Percentiles rank a stretch among this genome's conserved stretches.
Conservation (phyloP, 106 monocot species). For the Apostasia ramifera region DNA sequence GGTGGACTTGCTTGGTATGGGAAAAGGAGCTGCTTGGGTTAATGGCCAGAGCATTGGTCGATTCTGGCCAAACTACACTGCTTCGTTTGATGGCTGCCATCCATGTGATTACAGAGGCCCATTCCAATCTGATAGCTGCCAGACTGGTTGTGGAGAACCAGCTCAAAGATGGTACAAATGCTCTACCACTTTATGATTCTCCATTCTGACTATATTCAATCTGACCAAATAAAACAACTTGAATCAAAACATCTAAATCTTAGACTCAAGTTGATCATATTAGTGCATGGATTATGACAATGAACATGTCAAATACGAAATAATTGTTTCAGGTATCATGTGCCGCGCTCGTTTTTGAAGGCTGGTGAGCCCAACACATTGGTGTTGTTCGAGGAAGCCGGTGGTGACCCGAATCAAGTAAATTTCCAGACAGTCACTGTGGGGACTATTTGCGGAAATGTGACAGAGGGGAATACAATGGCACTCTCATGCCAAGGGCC, state of each 20-base stretch:
- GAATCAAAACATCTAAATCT: not conserved
- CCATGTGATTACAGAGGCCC: conserved; percentile 31
- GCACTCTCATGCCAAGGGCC: conserved; percentile 30
- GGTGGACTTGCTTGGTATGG: conserved; percentile 45
- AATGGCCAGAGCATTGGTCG: conserved; percentile 54
- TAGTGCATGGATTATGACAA: too few species aligned
- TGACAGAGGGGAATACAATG: conserved; percentile 18
- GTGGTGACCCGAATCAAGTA: conserved; percentile 29
- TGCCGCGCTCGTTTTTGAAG: conserved; percentile 46
- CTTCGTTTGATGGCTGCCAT: conserved; percentile 7
- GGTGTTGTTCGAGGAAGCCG: conserved; percentile 57
- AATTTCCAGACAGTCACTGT: conserved; percentile 37
- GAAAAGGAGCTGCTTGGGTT: conserved; percentile 54
- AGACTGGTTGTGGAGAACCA: conserved; percentile 36
- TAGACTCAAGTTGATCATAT: too few species aligned
- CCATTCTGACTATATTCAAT: not conserved
- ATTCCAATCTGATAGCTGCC: conserved; percentile 23
- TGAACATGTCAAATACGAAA: too few species aligned
- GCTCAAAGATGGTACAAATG: conserved; percentile 38
- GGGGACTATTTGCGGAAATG: conserved; percentile 22
- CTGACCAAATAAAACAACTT: not conserved
- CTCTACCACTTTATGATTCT: not conserved
- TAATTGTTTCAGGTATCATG: conserved; percentile 36
- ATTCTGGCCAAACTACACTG: conserved; percentile 36
- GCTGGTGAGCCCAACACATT: conserved; percentile 28